phyloP scores from a whole-genome alignment of 2,329 filamentous ascomycete genomes.

The Penicillium decumbens region DNA sequence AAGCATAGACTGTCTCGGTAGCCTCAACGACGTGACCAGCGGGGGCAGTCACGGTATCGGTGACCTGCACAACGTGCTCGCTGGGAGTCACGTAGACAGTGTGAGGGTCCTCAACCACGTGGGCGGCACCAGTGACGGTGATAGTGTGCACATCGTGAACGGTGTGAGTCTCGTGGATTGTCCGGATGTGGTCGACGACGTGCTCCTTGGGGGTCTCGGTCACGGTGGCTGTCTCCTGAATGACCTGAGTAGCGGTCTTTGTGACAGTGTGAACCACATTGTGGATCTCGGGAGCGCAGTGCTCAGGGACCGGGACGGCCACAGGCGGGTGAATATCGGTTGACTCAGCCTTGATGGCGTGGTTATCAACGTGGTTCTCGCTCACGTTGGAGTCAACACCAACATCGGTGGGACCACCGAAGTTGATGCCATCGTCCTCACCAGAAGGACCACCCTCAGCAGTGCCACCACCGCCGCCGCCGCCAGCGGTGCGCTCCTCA shows the following conservation, averaged over 20 bases:
- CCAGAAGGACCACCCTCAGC: slow-evolving; percentile 17
- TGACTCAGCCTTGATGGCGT: slow-evolving; percentile 18
- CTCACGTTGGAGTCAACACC: slow-evolving; percentile 12
- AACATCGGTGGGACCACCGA: slow-evolving; percentile 6
- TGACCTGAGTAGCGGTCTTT: slow-evolving; percentile 20
- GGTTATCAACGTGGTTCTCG: slow-evolving; percentile 23
- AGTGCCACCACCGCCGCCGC: slow-evolving; percentile 3
- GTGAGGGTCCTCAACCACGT: slow-evolving; percentile 12
- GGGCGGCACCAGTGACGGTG: slow-evolving; percentile 20
- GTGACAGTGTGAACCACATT: slow-evolving; percentile 30
- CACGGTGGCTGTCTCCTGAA: slow-evolving; percentile 16
- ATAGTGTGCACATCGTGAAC: slow-evolving; percentile 1
- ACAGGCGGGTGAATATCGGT: slow-evolving; percentile 12
- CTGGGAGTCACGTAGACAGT: slow-evolving; percentile 11
- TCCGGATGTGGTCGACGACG: slow-evolving; percentile 3
- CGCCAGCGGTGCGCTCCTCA: neutral
- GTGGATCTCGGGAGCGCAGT: slow-evolving; percentile 18
- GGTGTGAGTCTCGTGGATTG: neutral
- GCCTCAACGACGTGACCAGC: slow-evolving; percentile 9
- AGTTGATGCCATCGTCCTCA: slow-evolving; percentile 16
- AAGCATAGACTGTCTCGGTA: slow-evolving; percentile 13
- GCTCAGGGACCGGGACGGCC: neutral
- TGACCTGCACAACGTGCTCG: slow-evolving; percentile 5
- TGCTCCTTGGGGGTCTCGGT: slow-evolving; percentile 1
- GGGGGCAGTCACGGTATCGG: neutral